A percentile compares a stretch with the other conserved stretches of the same genome.
These are phyloP conservation scores for Tetrahymena borealis DNA, from an alignment of 73 alveolate genomes.

Conservation along the genomic window DNA sequence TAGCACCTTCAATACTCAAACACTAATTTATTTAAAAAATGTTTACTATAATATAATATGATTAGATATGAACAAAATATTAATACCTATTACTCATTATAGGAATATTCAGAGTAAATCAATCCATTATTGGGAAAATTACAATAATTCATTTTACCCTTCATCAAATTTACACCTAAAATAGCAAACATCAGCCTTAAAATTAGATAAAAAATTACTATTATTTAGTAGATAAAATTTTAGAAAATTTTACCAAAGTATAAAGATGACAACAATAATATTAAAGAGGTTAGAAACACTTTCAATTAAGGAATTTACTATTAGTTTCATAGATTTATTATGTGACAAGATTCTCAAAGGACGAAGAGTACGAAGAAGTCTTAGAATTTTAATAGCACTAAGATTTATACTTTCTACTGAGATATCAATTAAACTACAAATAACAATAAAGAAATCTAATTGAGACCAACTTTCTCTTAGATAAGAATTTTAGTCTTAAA, in stretches of 20 bases:
- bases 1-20: not conserved
- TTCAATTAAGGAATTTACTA: slow-evolving; percentile 75
- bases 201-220: not conserved
- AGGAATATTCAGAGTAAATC: not conserved
- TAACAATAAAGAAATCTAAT: slow-evolving; percentile 89
- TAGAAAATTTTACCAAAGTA: slow-evolving; percentile 48
- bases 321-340: slow-evolving; percentile 76
- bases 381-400: slow-evolving; percentile 68
- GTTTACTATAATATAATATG: too few species aligned
- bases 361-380: slow-evolving; percentile 83
- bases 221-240: not conserved
- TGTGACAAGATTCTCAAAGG: slow-evolving; percentile 84
- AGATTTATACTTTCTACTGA: slow-evolving; percentile 53
- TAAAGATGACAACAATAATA: slow-evolving; percentile 63
- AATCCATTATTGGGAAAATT: slow-evolving; percentile 7
- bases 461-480: slow-evolving; percentile 90
- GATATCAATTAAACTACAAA: slow-evolving; percentile 77
- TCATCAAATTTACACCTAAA: slow-evolving; percentile 55
- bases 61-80: not conserved
- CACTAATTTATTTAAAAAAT: too few species aligned
- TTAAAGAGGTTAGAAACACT: slow-evolving; percentile 73
- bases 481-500: slow-evolving; percentile 67
- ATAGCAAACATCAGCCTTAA: slow-evolving; percentile 66
- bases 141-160: slow-evolving; percentile 64
- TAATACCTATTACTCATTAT: not conserved